Conservation (phyloP, 1,139 yeast species). For the Kurtzmaniella natalensis region DNA sequence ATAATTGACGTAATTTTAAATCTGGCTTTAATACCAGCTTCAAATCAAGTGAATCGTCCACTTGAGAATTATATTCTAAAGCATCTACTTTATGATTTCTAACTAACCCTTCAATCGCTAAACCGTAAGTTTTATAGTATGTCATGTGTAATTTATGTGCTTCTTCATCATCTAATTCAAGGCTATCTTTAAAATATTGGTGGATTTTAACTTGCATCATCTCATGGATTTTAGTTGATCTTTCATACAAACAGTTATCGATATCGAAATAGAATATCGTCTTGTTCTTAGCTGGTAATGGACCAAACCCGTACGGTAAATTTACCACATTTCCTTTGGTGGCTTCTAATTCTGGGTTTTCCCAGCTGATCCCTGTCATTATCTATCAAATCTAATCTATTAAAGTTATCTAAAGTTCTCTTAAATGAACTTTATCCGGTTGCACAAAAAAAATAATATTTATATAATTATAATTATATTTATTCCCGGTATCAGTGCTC, state of each 20-base stretch:
- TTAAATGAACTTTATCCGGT: no score
- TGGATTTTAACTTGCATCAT: slow-evolving; percentile 86
- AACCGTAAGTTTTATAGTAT: slow-evolving; percentile 83
- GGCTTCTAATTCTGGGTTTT: slow-evolving; percentile 10
- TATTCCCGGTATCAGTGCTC: no score
- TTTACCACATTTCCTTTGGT: slow-evolving; percentile 32
- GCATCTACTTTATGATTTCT: slow-evolving; percentile 82
- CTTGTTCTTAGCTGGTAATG: slow-evolving; percentile 35
- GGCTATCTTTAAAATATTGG: slow-evolving; percentile 64
- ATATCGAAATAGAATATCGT: slow-evolving; percentile 82
- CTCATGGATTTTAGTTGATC: slow-evolving; percentile 74
- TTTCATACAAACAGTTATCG: slow-evolving; percentile 81
- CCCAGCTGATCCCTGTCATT: slow-evolving; percentile 6
- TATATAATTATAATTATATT: no score
- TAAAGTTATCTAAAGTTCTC: no score
- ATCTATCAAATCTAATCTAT: no score
- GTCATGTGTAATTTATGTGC: slow-evolving; percentile 67
- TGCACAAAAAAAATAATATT: no score
- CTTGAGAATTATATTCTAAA: slow-evolving; percentile 77
- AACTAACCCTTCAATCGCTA: slow-evolving; percentile 90
- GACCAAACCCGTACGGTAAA: slow-evolving; percentile 45
- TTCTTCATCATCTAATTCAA: slow-evolving; percentile 64
- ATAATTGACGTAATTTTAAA: slow-evolving; percentile 45
- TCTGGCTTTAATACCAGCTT: slow-evolving; percentile 69
- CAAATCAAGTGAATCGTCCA: slow-evolving; percentile 89